Conservation (phyloP, 176 grass and related monocot species). For the Alloteropsis semialata region DNA sequence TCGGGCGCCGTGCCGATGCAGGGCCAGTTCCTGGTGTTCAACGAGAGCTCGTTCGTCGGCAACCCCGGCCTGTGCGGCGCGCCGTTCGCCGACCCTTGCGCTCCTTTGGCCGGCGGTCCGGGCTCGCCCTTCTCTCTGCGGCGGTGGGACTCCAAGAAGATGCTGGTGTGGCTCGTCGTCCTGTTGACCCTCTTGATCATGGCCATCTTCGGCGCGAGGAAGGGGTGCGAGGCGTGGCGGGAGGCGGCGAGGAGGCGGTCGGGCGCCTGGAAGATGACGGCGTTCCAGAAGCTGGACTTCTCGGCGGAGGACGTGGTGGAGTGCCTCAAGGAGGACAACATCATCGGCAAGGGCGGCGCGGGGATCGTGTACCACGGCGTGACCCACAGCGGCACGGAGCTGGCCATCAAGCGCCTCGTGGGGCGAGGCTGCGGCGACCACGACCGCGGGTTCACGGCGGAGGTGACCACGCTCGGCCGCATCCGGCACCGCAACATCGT, state of each 20-base stretch:
- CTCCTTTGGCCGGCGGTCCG: neutral
- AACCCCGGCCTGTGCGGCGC: conserved; percentile 62
- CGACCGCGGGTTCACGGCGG: conserved; percentile 81
- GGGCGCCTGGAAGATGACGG: conserved; percentile 74
- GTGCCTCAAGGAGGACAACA: conserved; percentile 84
- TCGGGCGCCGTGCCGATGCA: conserved; percentile 54
- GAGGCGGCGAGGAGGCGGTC: conserved; percentile 33
- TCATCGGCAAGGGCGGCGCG: conserved; percentile 91
- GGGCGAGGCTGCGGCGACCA: conserved; percentile 47
- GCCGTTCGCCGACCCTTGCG: neutral
- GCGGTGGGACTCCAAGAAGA: conserved; percentile 30
- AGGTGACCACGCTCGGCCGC: conserved; percentile 76
- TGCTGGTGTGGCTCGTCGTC: conserved; percentile 28
- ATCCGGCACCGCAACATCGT: conserved; percentile 96
- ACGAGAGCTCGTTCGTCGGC: conserved; percentile 66
- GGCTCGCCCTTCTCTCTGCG: neutral
- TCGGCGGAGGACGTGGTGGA: conserved; percentile 72
- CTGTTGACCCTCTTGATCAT: neutral
- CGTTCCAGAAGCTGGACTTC: conserved; percentile 85
- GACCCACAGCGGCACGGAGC: conserved; percentile 43
- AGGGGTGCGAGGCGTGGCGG: conserved; percentile 33
- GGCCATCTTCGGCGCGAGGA: conserved; percentile 2
- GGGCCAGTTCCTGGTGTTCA: conserved; percentile 89
- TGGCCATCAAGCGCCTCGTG: conserved; percentile 81
- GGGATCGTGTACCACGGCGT: conserved; percentile 86